Base-by-base conservation (phyloP, 371 early-diverging fungal species). In the Amoeboaphelidium occidentale region DNA sequence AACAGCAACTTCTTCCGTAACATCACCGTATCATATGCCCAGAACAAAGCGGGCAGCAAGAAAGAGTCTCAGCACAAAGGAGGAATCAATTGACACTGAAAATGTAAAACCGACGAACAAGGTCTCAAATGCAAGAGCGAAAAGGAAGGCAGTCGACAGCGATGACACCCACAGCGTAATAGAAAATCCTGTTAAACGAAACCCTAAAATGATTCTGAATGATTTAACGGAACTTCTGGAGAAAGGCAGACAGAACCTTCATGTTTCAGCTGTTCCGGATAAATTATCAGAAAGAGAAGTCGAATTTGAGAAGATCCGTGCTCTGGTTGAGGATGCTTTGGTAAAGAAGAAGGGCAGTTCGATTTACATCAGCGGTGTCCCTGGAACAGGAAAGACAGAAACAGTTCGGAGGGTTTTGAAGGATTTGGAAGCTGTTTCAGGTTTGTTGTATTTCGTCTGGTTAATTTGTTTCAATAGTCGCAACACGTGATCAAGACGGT, bases 371-470 rank as follows among this genome's bases (percentile, higher is more conserved):
- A 83, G 89, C n/a, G 92, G 93, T 2, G 87, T 91, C 0, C 92
- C 93, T 0, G 97, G 98, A 1, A 93, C 97, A 2, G 97, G 97
- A 41, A 97, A 97, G 61, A 97, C 97, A 0, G 94, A 91, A 0
- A 92, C 94, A 0, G 83, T 96, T 0, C 68, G 75, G 17, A 80
- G 79, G 57, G 87, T 84, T 0, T 74, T 98, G 25, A 68, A 77
- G 6, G 45, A 57, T 13, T 41, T 25, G 2, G 25, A 47, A 2
- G n/a, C 12, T 2, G 2, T 27, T 1, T 27, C 20, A 45, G 21
- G 51, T 46, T 20, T 25, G 32, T 14, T 28, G 17, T 26, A 27
- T 25, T 48, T 2, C 48, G 0, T 49, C 23, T 43, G 6, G 25
- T 23, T 2, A 22, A 12, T 50, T 23, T 27, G 0, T 2, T 23